A percentile compares a stretch with the other conserved stretches of the same genome.
Evolutionary conservation across 495 filamentous ascomycete genomes (phyloP).

Genomic region (Trichoderma asperelloides): DNA sequence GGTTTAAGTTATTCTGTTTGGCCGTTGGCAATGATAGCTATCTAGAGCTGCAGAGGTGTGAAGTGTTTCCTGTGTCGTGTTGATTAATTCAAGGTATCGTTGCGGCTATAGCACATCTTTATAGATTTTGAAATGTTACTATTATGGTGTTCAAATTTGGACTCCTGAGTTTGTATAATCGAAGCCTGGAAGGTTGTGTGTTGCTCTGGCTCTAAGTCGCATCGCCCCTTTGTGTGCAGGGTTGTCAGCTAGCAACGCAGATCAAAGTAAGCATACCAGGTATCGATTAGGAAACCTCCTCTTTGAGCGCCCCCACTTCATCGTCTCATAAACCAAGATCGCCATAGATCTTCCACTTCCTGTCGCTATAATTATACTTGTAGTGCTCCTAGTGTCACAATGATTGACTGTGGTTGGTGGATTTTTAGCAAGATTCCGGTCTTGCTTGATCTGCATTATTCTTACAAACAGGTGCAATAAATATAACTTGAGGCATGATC

Average conservation of each 20-base stretch:
- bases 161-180: neutral
- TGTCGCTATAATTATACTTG: neutral
- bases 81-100: neutral
- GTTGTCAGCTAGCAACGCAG: neutral
- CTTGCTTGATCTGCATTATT: neutral
- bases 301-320: neutral
- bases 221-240: neutral
- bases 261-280: neutral
- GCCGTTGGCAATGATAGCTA: neutral
- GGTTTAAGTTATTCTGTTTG: neutral
- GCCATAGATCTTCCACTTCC: neutral
- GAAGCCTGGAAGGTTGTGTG: too few species aligned
- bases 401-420: neutral
- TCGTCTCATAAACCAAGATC: neutral
- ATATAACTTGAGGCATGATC: neutral
- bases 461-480: neutral
- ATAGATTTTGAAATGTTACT: neutral
- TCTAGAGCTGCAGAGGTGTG: neutral
- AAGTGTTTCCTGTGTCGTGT: neutral
- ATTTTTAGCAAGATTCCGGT: neutral
- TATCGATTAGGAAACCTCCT: neutral
- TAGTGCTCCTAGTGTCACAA: neutral
- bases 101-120: neutral
- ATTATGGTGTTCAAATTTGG: neutral
- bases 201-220: neutral